phyloP scores from a whole-genome alignment of 768 basidiomycete genomes.

The Brasilioporus rufonigricans region DNA sequence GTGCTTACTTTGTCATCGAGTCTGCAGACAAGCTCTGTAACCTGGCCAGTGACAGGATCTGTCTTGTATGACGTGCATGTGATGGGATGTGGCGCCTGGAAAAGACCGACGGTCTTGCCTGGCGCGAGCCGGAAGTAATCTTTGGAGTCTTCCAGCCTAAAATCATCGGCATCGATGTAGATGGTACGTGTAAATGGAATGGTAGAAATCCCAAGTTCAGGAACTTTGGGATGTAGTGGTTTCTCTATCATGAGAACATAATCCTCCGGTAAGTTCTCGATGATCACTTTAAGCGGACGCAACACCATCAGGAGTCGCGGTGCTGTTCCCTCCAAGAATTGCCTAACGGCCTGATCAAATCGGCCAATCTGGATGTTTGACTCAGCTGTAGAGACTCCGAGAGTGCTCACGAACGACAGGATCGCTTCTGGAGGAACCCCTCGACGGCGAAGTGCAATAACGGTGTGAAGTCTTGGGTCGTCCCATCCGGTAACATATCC shows the following conservation, averaged over 20 bases:
- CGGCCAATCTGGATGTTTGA: conserved; percentile 84
- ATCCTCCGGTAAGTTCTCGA: conserved; percentile 89
- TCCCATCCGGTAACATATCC: conserved; percentile 91
- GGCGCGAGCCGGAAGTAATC: conserved; percentile 98
- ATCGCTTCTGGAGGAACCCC: conserved; percentile 98
- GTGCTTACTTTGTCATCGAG: conserved; percentile 69
- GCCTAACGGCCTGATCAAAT: conserved; percentile 87
- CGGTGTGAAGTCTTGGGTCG: conserved; percentile 94
- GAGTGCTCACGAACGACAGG: conserved; percentile 83
- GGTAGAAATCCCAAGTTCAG: conserved; percentile 75
- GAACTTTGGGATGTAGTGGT: conserved; percentile 90
- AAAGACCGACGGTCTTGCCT: conserved; percentile 95
- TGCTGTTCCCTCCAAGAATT: conserved; percentile 84
- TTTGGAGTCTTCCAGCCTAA: conserved; percentile 84
- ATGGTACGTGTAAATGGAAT: conserved; percentile 86
- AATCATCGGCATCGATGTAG: conserved; percentile 93
- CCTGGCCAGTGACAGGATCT: conserved; percentile 67
- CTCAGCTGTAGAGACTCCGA: conserved; percentile 88
- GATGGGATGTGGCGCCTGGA: conserved; percentile 89
- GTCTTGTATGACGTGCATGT: conserved; percentile 89
- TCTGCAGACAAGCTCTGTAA: conserved; percentile 75
- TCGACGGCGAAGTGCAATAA: conserved; percentile 91
- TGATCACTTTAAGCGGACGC: conserved; percentile 83
- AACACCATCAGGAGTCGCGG: conserved; percentile 91
- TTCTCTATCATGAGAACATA: conserved; percentile 83